Evolutionary conservation across 2,329 filamentous ascomycete genomes (phyloP).

Genomic region (Colletotrichum tropicale): DNA sequence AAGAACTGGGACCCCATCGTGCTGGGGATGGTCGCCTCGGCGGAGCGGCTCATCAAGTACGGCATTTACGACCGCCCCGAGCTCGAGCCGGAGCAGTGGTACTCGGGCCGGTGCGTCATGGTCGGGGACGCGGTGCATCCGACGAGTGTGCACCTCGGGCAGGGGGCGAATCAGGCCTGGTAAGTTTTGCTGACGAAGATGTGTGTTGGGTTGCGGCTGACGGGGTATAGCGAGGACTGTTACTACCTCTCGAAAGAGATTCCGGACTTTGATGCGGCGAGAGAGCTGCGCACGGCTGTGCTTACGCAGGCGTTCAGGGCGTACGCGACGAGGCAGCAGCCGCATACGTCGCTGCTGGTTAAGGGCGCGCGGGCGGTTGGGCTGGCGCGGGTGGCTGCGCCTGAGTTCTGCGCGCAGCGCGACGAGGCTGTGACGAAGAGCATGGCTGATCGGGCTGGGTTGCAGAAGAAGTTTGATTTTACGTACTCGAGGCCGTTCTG

Average conservation of each 20-base stretch:
- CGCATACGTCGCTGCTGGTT: constrained; percentile 24
- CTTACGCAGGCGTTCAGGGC: background rate
- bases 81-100: constrained; percentile 25
- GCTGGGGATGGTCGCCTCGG: constrained; percentile 19
- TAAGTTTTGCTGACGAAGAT: background rate
- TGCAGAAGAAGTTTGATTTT: background rate
- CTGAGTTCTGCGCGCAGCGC: constrained; percentile 14
- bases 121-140: constrained; percentile 29
- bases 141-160: constrained; percentile 28
- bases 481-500: background rate
- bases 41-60: constrained; percentile 28
- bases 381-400: constrained; percentile 20
- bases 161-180: constrained; percentile 26
- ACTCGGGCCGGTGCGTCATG: constrained; percentile 24
- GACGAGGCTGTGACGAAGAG: background rate
- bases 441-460: background rate
- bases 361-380: constrained; percentile 24
- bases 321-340: constrained; percentile 24
- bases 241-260: background rate
- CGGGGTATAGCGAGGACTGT: background rate
- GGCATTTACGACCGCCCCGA: constrained; percentile 29
- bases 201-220: background rate
- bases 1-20: constrained; percentile 23
- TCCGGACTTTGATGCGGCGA: background rate
- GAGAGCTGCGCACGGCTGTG: background rate